Evolutionary conservation across 1,284 basidiomycete genomes (phyloP), one percentile per base, ranked within the genome.

Genomic region (Golubevia sp.): DNA sequence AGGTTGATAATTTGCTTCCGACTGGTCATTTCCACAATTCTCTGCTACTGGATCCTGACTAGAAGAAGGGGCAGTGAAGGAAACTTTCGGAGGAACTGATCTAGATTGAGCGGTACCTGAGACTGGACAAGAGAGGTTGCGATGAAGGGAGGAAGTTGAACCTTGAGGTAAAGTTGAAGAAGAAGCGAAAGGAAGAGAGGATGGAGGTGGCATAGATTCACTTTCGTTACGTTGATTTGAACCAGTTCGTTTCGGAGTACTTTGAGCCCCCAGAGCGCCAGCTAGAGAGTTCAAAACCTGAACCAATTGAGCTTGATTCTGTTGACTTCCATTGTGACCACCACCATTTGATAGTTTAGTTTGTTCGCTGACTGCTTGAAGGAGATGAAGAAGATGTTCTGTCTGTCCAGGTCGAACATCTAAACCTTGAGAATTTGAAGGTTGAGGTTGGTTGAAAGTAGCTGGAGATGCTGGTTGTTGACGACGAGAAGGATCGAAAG

Each of bases 381-480:
- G 49, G 13, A 69, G 61, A n/a, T 68, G 63, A 8, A 71, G 58
- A 18, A 71, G 50, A 20, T 68, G 68, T n/a, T 61, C 23, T 18
- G 56, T 5, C 18, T 61, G 56, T 44, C 18, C 38, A 44, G 38
- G 38, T 44, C 38, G 11, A 18, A 44, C 38, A 13, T 44, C 38
- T 44, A 13, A 18, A 44, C 13, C 38, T 44, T 8, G 38, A n/a
- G n/a, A n/a, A 13, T 13, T 18, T 8, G 38, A 44, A 13, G 38
- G 38, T 44, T 44, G 38, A 44, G 38, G 38, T n/a, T n/a, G n/a
- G n/a, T n/a, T n/a, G n/a, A n/a, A n/a, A n/a, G n/a, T n/a, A n/a
- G n/a, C n/a, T n/a, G n/a, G n/a, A n/a, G n/a, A n/a, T n/a, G n/a
- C n/a, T 44, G 38, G 38, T 44, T 44, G 38, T 44, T 44, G 38